Conservation (phyloP, 805 yeast genomes). For the Sporopachydermia lactativora region DNA sequence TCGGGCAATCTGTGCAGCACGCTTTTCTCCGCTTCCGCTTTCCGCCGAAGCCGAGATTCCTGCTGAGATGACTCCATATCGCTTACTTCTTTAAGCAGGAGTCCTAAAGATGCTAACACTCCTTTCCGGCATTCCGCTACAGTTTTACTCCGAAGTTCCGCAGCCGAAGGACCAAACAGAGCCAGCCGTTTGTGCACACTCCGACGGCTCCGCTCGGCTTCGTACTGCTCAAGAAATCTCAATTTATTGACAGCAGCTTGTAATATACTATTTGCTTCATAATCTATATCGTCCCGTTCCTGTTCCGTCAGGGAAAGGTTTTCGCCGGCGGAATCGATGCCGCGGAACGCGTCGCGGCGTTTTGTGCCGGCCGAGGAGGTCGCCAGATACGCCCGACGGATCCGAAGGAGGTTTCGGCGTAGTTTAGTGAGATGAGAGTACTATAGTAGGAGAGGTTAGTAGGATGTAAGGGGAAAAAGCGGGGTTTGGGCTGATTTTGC, state of each 20-base stretch:
- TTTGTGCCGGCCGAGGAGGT: neutral
- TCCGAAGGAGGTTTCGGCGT: neutral
- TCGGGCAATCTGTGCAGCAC: slow-evolving; percentile 1
- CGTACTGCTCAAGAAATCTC: slow-evolving; percentile 1
- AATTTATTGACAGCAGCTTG: neutral
- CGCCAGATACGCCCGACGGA: neutral
- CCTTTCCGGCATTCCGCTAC: neutral
- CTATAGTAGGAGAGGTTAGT: neutral
- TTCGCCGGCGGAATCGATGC: neutral
- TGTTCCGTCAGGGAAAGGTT: neutral
- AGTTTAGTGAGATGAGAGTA: neutral
- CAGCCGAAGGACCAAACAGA: neutral
- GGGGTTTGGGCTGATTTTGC: too few relatives aligned
- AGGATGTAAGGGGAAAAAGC: neutral
- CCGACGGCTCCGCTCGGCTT: neutral
- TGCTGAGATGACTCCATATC: neutral
- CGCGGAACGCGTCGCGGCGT: neutral
- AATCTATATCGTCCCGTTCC: neutral
- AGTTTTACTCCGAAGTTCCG: neutral
- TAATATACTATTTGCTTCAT: neutral
- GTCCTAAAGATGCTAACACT: neutral
- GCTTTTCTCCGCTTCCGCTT: neutral
- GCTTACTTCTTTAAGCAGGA: neutral
- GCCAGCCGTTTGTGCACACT: neutral
- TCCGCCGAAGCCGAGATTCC: neutral